Percentiles rank a stretch among this genome's conserved stretches.
phyloP scores from a whole-genome alignment of 306 rosid genomes.

The Sicyos edulis region DNA sequence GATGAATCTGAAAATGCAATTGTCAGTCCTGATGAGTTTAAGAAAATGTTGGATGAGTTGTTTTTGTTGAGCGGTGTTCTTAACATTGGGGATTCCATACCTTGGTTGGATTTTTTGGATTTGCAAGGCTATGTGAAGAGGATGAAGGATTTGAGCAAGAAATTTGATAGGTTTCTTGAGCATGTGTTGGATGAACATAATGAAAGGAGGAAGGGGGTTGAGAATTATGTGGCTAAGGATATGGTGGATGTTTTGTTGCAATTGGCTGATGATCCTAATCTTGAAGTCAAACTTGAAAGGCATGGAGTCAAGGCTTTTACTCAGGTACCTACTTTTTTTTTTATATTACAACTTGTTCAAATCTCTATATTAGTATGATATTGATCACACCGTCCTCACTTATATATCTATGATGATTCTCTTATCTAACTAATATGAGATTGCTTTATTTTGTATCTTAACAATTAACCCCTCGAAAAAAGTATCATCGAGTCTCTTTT shows the following conservation, averaged over 20 bases:
- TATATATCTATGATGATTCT: too few species aligned
- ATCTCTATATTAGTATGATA: too few species aligned
- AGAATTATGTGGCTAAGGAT: conserved; percentile 49
- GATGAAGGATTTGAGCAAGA: conserved; percentile 69
- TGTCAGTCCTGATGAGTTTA: conserved; percentile 62
- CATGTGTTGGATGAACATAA: conserved; percentile 78
- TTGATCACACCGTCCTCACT: too few species aligned
- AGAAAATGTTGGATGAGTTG: conserved; percentile 75
- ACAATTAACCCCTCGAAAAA: too few species aligned
- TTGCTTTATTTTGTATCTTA: too few species aligned
- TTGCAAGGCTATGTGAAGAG: conserved; percentile 77
- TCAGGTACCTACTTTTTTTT: conserved; percentile 23
- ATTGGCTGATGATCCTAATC: not conserved
- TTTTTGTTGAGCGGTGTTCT: conserved; percentile 64
- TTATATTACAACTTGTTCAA: too few species aligned
- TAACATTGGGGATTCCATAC: conserved; percentile 73
- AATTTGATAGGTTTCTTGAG: conserved; percentile 65
- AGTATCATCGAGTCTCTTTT: too few species aligned
- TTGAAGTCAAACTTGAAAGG: too few species aligned
- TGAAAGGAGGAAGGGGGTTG: conserved; percentile 33
- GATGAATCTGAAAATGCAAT: conserved; percentile 29
- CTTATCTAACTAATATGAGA: too few species aligned
- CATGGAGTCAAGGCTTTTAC: conserved; percentile 9
- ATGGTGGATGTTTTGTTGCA: conserved; percentile 82
- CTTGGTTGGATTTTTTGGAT: conserved; percentile 73